Evolutionary conservation across 2,329 filamentous ascomycete species (phyloP).

Genomic region (Botrytis tulipae): DNA sequence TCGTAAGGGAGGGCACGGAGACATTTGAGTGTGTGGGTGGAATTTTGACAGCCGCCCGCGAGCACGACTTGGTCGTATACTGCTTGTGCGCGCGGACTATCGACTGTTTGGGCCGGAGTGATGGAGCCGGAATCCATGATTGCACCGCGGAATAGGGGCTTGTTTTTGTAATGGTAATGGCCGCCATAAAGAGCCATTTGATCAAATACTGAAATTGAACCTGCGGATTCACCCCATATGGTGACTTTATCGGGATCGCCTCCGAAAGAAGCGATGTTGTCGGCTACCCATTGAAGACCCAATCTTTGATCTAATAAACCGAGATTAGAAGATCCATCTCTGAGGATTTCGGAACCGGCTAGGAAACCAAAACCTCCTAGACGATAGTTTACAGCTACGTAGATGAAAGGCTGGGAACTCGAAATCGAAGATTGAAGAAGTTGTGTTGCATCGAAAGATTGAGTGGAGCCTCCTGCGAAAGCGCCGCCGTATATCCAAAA

Average conservation of each 20-base stretch:
- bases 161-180: slow-evolving; percentile 70
- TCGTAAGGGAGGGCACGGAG: slow-evolving; percentile 60
- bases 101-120: slow-evolving; percentile 59
- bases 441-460: slow-evolving; percentile 51
- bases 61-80: slow-evolving; percentile 61
- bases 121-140: slow-evolving; percentile 75
- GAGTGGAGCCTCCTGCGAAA: slow-evolving; percentile 44
- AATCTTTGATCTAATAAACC: slow-evolving; percentile 61
- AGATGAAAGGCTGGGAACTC: slow-evolving; percentile 56
- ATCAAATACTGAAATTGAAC: slow-evolving; percentile 69
- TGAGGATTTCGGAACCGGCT: slow-evolving; percentile 51
- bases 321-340: slow-evolving; percentile 58
- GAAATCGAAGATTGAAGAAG: slow-evolving; percentile 58
- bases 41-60: slow-evolving; percentile 58
- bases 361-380: slow-evolving; percentile 69
- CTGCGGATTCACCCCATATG: slow-evolving; percentile 55
- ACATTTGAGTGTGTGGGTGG: slow-evolving; percentile 59
- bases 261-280: slow-evolving; percentile 69
- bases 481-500: slow-evolving; percentile 41
- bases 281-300: slow-evolving; percentile 62
- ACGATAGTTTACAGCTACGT: slow-evolving; percentile 61
- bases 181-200: slow-evolving; percentile 74
- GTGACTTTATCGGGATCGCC: slow-evolving; percentile 53
- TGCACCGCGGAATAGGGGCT: slow-evolving; percentile 68
- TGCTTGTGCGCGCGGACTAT: slow-evolving; percentile 62